These are phyloP conservation scores for Penicillium diatomitis DNA, from an alignment of 495 filamentous ascomycete genomes.

Conservation along the genomic window DNA sequence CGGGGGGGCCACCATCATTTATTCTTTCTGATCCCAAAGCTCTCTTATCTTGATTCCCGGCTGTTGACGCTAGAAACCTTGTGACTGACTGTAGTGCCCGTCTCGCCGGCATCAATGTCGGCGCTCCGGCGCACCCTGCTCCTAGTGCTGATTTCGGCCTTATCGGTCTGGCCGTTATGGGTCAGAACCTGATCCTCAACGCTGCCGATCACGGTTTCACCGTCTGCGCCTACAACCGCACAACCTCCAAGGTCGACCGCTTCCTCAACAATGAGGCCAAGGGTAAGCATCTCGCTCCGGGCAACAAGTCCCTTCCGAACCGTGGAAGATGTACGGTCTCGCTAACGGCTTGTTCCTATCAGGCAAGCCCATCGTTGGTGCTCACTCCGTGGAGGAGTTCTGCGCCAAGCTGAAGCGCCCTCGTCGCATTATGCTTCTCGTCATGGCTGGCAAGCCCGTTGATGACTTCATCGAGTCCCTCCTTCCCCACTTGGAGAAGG, in stretches of 20 bases:
- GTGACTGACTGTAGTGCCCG: slow-evolving; percentile 70
- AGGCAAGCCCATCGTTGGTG: slow-evolving; percentile 89
- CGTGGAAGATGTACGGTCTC: not conserved
- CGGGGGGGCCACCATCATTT: slow-evolving; percentile 1
- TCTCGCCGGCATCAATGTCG: slow-evolving; percentile 76
- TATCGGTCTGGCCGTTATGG: slow-evolving; percentile 99
- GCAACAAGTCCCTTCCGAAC: not conserved
- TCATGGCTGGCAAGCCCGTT: slow-evolving; percentile 95
- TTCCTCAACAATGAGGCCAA: slow-evolving; percentile 93
- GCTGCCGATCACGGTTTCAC: slow-evolving; percentile 94
- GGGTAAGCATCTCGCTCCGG: slow-evolving; percentile 39
- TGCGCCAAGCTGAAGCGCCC: slow-evolving; percentile 92
- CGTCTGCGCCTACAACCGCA: slow-evolving; percentile 95
- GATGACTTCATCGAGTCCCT: slow-evolving; percentile 97
- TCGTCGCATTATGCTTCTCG: slow-evolving; percentile 92
- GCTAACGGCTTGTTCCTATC: not conserved
- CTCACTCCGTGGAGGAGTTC: slow-evolving; percentile 90
- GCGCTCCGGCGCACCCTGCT: slow-evolving; percentile 47
- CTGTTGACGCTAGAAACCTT: slow-evolving; percentile 36
- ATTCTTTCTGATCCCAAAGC: not conserved
- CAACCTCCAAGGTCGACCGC: slow-evolving; percentile 90
- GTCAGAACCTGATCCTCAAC: slow-evolving; percentile 97
- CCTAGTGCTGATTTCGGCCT: slow-evolving; percentile 86
- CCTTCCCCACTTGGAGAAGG: slow-evolving; percentile 77
- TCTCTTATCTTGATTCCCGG: slow-evolving; percentile 9